These are phyloP conservation scores for Capsicum baccatum DNA, from an alignment of 257 asterid species.

Conservation along the genomic window DNA sequence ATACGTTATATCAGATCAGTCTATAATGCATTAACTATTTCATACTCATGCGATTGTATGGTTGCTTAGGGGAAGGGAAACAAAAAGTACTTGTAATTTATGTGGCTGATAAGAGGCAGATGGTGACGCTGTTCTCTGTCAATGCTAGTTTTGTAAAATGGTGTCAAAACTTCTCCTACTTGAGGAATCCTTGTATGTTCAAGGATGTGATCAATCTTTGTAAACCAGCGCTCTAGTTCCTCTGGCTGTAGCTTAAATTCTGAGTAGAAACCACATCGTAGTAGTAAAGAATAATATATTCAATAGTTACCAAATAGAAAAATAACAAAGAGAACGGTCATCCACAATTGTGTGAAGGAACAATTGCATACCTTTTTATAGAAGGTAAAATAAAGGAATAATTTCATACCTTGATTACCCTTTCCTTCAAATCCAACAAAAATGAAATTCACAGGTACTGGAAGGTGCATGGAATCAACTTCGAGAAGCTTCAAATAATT, in stretches of 20 bases:
- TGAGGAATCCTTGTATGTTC: constrained; percentile 92
- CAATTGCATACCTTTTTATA: neutral
- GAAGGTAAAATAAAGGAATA: constrained; percentile 31
- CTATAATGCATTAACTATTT: constrained; percentile 2
- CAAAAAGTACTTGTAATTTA: constrained; percentile 75
- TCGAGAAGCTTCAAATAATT: constrained; percentile 89
- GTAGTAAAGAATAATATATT: constrained; percentile 30
- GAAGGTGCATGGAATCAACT: constrained; percentile 86
- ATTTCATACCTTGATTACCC: constrained; percentile 78
- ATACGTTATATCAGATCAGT: constrained; percentile 30
- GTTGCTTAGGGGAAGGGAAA: constrained; percentile 11
- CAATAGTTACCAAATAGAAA: constrained; percentile 14
- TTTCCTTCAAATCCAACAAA: constrained; percentile 97
- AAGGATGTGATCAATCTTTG: constrained; percentile 94
- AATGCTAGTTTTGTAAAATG: constrained; percentile 85
- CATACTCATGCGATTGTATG: constrained; percentile 28
- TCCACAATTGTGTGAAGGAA: neutral
- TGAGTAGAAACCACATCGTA: constrained; percentile 29
- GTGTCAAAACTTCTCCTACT: constrained; percentile 87
- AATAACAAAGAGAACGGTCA: neutral
- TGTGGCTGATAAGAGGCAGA: constrained; percentile 90
- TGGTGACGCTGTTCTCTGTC: constrained; percentile 79
- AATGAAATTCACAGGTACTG: constrained; percentile 91
- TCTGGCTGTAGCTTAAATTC: constrained; percentile 81
- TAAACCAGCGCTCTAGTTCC: constrained; percentile 97